Evolutionary conservation across 768 basidiomycete genomes (phyloP).

Genomic region (Podaxis mareebaensis): DNA sequence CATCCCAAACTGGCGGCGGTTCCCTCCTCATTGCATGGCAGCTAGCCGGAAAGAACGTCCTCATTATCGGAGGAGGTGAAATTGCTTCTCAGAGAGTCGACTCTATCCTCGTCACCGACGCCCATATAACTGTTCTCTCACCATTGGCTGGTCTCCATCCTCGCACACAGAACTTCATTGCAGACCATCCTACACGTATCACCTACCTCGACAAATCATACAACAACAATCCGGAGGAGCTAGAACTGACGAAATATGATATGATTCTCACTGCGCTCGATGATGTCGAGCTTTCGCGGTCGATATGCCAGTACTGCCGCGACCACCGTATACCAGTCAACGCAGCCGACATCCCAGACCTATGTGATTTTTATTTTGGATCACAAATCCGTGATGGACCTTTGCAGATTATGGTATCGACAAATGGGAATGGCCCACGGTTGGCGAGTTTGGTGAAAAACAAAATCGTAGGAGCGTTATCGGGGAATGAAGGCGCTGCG

Average conservation of each 20-base stretch:
- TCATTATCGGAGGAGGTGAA: slow-evolving; percentile 92
- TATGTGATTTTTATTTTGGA: slow-evolving; percentile 99
- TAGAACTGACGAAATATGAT: slow-evolving; percentile 54
- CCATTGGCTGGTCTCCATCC: slow-evolving; percentile 68
- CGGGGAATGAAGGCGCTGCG: slow-evolving; percentile 71
- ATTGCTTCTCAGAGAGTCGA: slow-evolving; percentile 89
- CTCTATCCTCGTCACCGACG: slow-evolving; percentile 81
- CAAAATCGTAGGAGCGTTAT: slow-evolving; percentile 66
- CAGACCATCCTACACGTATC: slow-evolving; percentile 50
- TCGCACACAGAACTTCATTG: slow-evolving; percentile 55
- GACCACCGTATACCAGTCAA: slow-evolving; percentile 81
- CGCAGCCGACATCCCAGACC: slow-evolving; percentile 93
- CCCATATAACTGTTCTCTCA: slow-evolving; percentile 73
- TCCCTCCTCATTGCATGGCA: slow-evolving; percentile 95
- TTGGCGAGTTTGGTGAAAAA: slow-evolving; percentile 82
- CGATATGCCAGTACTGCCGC: slow-evolving; percentile 73
- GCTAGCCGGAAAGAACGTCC: slow-evolving; percentile 77
- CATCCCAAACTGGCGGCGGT: slow-evolving; percentile 45
- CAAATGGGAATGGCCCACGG: slow-evolving; percentile 90
- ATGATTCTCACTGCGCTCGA: slow-evolving; percentile 96
- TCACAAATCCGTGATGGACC: slow-evolving; percentile 89
- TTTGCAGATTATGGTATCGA: slow-evolving; percentile 94
- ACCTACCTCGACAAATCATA: slow-evolving; percentile 74
- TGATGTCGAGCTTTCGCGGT: slow-evolving; percentile 67
- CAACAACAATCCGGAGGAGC: slow-evolving; percentile 45